These are phyloP conservation scores for Fusarium brevicatenulatum DNA, from an alignment of 2,329 filamentous ascomycete genomes.

Conservation along the genomic window DNA sequence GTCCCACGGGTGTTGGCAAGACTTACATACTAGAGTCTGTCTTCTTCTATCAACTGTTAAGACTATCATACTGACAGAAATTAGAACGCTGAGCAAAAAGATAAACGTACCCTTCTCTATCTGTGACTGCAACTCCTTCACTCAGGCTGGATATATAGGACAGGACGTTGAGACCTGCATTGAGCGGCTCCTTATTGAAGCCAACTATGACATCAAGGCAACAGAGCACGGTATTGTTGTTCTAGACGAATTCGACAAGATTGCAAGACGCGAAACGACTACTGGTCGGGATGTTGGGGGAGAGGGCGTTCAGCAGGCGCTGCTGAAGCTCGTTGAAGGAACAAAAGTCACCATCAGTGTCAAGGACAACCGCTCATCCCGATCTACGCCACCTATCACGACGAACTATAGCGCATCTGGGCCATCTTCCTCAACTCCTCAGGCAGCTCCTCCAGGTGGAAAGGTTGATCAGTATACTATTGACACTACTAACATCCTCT, in stretches of 20 bases:
- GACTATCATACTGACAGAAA: slow-evolving; percentile 24
- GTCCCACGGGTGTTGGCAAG: slow-evolving; percentile 95
- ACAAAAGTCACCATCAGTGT: slow-evolving; percentile 92
- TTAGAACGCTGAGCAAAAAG: slow-evolving; percentile 88
- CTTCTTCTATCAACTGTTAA: not conserved
- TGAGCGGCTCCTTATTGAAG: slow-evolving; percentile 86
- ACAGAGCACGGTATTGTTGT: slow-evolving; percentile 95
- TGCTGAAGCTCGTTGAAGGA: slow-evolving; percentile 95
- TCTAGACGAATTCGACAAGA: slow-evolving; percentile 97
- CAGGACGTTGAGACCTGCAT: slow-evolving; percentile 98
- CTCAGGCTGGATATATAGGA: slow-evolving; percentile 96
- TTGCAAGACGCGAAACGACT: slow-evolving; percentile 85
- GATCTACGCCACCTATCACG: slow-evolving; percentile 62
- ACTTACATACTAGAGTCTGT: slow-evolving; percentile 85
- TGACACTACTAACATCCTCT: slow-evolving; percentile 95
- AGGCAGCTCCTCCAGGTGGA: slow-evolving; percentile 57
- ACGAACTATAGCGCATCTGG: slow-evolving; percentile 61
- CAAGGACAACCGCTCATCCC: slow-evolving; percentile 76
- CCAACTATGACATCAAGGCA: slow-evolving; percentile 86
- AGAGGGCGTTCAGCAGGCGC: slow-evolving; percentile 94
- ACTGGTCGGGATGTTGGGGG: slow-evolving; percentile 95
- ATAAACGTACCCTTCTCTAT: slow-evolving; percentile 97
- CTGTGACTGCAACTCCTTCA: slow-evolving; percentile 95
- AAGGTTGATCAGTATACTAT: slow-evolving; percentile 76
- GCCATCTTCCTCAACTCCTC: slow-evolving; percentile 56